phyloP scores from a whole-genome alignment of 2,329 filamentous ascomycete species.

The Ceratocystis lukuohia region DNA sequence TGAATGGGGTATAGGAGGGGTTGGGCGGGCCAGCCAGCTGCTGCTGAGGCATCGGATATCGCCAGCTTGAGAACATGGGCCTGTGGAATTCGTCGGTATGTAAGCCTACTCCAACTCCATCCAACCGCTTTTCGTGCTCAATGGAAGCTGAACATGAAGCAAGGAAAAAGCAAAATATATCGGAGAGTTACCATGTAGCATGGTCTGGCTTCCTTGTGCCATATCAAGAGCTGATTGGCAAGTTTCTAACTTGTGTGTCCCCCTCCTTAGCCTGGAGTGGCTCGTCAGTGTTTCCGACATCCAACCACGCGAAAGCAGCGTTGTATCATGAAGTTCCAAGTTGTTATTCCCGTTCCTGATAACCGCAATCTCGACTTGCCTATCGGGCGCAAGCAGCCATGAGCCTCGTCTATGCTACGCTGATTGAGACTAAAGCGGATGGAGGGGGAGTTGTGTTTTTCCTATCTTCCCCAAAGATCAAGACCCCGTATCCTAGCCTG shows the following conservation, averaged over 20 bases:
- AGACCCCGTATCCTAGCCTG: background rate
- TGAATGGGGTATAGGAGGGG: background rate
- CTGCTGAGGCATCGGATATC: background rate
- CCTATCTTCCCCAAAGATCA: background rate
- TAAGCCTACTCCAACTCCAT: too few species aligned
- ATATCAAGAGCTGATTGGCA: background rate
- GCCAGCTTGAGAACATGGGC: background rate
- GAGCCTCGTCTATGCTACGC: background rate
- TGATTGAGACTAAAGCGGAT: background rate
- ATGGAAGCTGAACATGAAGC: background rate
- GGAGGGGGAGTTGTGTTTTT: background rate
- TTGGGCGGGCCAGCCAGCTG: too few species aligned
- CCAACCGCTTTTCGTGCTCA: background rate
- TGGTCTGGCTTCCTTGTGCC: background rate
- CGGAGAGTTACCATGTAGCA: background rate
- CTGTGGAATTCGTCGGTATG: too few species aligned
- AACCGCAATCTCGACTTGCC: background rate
- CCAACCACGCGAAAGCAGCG: background rate
- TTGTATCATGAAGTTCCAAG: background rate
- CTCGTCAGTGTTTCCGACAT: background rate
- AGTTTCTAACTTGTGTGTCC: background rate
- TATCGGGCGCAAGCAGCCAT: background rate
- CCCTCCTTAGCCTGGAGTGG: background rate
- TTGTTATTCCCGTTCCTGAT: background rate
- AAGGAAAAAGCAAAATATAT: background rate